These are phyloP conservation scores for Trichaptum fuscoviolaceum DNA, from an alignment of 768 basidiomycete species.

Conservation along the genomic window DNA sequence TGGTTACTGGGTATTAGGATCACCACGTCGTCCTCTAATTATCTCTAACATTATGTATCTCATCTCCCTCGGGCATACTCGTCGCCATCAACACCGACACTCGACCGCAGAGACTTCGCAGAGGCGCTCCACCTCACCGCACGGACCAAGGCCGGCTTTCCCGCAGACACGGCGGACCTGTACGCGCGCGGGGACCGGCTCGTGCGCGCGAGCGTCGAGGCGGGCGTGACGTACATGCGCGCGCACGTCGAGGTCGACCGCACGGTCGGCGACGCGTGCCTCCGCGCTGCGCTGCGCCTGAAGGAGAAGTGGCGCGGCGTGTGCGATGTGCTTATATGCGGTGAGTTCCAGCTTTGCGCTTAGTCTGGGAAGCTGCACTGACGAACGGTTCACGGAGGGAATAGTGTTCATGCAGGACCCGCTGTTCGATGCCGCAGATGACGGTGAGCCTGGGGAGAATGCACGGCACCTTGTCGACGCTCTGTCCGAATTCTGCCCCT, in stretches of 20 bases:
- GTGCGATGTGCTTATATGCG: conserved; percentile 56
- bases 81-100: background rate
- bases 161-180: conserved; percentile 38
- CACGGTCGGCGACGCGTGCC: conserved; percentile 46
- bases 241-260: conserved; percentile 65
- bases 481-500: conserved; percentile 11
- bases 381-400: background rate
- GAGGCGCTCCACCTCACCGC: conserved; percentile 53
- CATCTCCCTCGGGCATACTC: background rate
- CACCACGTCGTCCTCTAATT: background rate
- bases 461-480: conserved; percentile 40
- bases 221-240: conserved; percentile 60
- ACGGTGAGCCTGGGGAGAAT: conserved; percentile 38
- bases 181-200: conserved; percentile 47
- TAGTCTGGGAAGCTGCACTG: background rate
- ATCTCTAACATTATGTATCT: background rate
- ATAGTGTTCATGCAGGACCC: conserved; percentile 61
- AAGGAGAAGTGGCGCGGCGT: conserved; percentile 37
- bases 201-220: conserved; percentile 51
- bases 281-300: conserved; percentile 46
- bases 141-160: conserved; percentile 45
- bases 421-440: conserved; percentile 32
- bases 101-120: conserved; percentile 39
- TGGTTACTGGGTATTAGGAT: conserved; percentile 44
- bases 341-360: conserved; percentile 24